Evolutionary conservation across 129 eudicot genomes (phyloP).

Genomic region (Tanacetum coccineum): DNA sequence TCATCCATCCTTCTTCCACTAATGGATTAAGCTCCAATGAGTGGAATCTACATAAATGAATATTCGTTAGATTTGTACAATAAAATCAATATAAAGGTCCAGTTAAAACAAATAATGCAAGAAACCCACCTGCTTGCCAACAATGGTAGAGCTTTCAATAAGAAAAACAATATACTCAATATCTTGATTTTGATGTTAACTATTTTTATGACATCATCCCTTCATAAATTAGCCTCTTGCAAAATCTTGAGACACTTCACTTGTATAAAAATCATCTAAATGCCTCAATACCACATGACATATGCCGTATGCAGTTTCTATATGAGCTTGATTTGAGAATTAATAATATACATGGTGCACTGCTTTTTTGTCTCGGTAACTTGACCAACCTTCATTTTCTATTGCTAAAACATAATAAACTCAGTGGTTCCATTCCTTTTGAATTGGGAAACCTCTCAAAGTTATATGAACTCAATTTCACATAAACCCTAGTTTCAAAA

Average conservation of each 20-base stretch:
- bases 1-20: conserved; percentile 86
- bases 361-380: conserved; percentile 24
- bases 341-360: conserved; percentile 22
- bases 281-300: conserved; percentile 14
- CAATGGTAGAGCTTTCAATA: too few species aligned
- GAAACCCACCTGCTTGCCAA: too few species aligned
- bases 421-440: conserved; percentile 23
- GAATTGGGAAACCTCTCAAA: conserved; percentile 29
- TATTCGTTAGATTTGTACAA: too few species aligned
- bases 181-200: too few species aligned
- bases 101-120: too few species aligned
- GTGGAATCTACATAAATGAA: too few species aligned
- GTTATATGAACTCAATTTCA: too few species aligned
- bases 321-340: not conserved
- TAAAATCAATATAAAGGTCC: too few species aligned
- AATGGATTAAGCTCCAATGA: too few species aligned
- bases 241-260: conserved; percentile 6
- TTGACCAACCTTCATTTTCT: conserved; percentile 10
- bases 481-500: too few species aligned
- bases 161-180: too few species aligned
- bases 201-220: conserved; percentile 26
- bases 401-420: not conserved
- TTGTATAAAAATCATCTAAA: conserved; percentile 9
- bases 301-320: conserved; percentile 13
- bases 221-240: conserved; percentile 23